phyloP scores from a whole-genome alignment of 768 basidiomycete genomes.

The Kwoniella dendrophila region DNA sequence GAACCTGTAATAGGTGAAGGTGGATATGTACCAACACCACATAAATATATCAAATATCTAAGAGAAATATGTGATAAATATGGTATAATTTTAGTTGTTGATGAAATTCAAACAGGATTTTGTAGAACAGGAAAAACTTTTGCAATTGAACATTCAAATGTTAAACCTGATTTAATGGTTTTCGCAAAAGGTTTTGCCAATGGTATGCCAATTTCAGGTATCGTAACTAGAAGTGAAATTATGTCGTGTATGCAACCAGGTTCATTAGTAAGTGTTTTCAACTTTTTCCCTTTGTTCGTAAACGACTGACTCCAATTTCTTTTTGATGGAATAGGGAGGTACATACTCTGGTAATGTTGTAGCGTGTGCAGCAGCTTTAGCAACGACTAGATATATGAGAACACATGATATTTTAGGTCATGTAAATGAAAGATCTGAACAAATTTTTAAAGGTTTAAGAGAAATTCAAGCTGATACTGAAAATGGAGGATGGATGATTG shows the following conservation, averaged over 20 bases:
- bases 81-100: constrained; percentile 67
- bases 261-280: constrained; percentile 24
- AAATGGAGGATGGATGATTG: constrained; percentile 64
- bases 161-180: constrained; percentile 82
- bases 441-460: constrained; percentile 70
- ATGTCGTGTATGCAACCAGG: constrained; percentile 64
- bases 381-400: constrained; percentile 73
- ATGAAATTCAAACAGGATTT: constrained; percentile 75
- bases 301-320: neutral
- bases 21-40: constrained; percentile 87
- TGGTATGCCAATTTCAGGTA: constrained; percentile 89
- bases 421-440: constrained; percentile 73
- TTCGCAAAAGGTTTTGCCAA: constrained; percentile 76
- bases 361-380: constrained; percentile 84
- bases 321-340: constrained; percentile 33
- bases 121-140: constrained; percentile 73
- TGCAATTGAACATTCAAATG: constrained; percentile 69
- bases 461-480: constrained; percentile 63
- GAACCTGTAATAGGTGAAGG: constrained; percentile 96
- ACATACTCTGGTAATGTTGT: constrained; percentile 79
- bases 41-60: constrained; percentile 75
- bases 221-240: constrained; percentile 77
- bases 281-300: neutral
- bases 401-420: constrained; percentile 82
- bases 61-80: constrained; percentile 80